Base-by-base conservation (phyloP, 768 basidiomycete genomes). In the Suillus lakei region DNA sequence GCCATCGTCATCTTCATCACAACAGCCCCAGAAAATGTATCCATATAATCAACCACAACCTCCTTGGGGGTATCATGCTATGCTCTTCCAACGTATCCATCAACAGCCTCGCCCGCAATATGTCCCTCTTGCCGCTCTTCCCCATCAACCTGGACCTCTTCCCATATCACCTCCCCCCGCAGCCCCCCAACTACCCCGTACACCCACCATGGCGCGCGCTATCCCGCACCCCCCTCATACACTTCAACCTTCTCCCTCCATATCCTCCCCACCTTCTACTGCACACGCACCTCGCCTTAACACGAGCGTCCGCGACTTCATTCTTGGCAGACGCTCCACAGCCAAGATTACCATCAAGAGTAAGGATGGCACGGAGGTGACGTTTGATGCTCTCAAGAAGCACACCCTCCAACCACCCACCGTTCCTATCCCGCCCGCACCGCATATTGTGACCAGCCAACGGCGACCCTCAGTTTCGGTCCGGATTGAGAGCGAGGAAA, bases 81-180 rank as follows among this genome's bases (percentile, higher is more conserved):
- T 78, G 62, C 74, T 74, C 68, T 38, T 64, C 28, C 66, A 66
- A 55, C 71, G 67, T 48, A 77, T 77, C 66, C 80, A 79, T 10
- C 79, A 74, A 63, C 77, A 73, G n/a, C 74, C 74, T 13, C 88
- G 84, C 23, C 85, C 83, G 69, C 80, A 81, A 21, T 82, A 83
- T 39, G 83, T 84, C 7, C 80, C 83, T 71, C 67, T 77, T 30
- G 77, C 73, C 30, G 72, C 75, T 38, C 75, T 79, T 0, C 72
- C 74, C 26, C 71, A 75, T n/a, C 72, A 79, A 64, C 81, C 79
- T 58, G 72, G 78, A 36, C 82, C 81, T 32, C 85, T 89, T 77
- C 82, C 90, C 5, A 86, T 92, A 81, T 92, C 91, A 18, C 91
- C 91, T 43, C 86, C 90, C 68, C 88, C 84, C 71, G 85, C 82